phyloP scores from a whole-genome alignment of 345 rosid species.

The Anastatica hierochuntica region DNA sequence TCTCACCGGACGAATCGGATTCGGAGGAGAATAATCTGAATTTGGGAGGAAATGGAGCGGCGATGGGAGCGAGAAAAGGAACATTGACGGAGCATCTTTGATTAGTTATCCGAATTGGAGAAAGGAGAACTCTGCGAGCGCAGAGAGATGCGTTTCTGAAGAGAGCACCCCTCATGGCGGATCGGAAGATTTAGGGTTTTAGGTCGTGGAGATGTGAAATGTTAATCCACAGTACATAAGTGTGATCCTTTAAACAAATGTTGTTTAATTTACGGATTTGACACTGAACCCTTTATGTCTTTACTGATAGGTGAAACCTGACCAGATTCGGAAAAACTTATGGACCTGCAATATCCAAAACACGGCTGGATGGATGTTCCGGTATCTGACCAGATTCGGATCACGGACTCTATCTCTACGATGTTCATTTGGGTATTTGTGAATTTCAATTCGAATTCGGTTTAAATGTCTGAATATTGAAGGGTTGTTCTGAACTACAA shows the following conservation, averaged over 20 bases:
- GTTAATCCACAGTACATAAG: not conserved
- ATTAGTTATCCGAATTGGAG: conserved; percentile 14
- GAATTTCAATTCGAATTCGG: too few relatives aligned
- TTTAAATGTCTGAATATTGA: too few relatives aligned
- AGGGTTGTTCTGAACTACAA: too few relatives aligned
- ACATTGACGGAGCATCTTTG: not conserved
- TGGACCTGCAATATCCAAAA: too few relatives aligned
- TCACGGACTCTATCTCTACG: too few relatives aligned
- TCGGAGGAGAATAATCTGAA: conserved; percentile 34
- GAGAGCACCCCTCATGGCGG: conserved; percentile 32
- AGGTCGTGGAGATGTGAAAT: not conserved
- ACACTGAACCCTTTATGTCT: conserved; percentile 2
- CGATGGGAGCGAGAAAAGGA: conserved; percentile 5
- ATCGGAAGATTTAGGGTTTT: conserved; percentile 29
- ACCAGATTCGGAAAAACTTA: too few relatives aligned
- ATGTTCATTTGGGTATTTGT: too few relatives aligned
- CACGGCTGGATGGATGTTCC: too few relatives aligned
- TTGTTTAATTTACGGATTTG: conserved; percentile 7
- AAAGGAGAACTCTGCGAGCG: conserved; percentile 15
- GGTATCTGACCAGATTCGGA: too few relatives aligned
- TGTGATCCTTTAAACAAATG: not conserved
- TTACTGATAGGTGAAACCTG: too few relatives aligned
- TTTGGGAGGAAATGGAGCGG: conserved; percentile 1
- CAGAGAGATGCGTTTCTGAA: conserved; percentile 24
- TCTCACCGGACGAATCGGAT: conserved; percentile 24